Base-by-base conservation (phyloP, 768 basidiomycete genomes). In the Russula foetens region DNA sequence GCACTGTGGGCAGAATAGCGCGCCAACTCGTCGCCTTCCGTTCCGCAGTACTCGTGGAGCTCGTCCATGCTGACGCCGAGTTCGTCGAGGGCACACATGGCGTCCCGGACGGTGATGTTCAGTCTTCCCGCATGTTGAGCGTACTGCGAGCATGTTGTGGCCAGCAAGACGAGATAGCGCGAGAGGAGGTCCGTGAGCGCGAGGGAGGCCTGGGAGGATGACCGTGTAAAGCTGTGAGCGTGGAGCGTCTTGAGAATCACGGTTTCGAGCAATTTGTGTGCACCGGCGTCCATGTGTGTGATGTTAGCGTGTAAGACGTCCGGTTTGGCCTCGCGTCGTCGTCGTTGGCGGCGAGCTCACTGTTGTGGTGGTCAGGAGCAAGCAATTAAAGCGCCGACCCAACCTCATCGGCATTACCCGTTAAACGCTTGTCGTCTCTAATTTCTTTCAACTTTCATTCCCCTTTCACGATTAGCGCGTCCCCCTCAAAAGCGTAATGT, bases 131-230 rank as follows among this genome's bases (percentile, higher is more conserved):
- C 80, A 67, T 89, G 87, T 59, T 86, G 80, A 1, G 90, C 84
- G 67, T 88, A 88, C 68, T 81, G 83, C 23, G 84, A 84, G 67
- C 84, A 85, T 7, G 88, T 83, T 1, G 81, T 75, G 1, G 86
- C 75, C 21, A 91, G 75, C 26, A 91, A 76, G 11, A 79, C 66
- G 58, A 92, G 75, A 71, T 92, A 92, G 57, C 87, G 84, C 39
- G 86, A 78, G 64, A 92, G 80, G 63, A 92, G 76, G 72, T 88
- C 89, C 14, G 88, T 86, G 49, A 92, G 77, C 19, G 86, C 80
- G 26, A 81, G 73, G 11, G 84, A 77, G 3, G 91, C 88, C 68
- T 87, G 85, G 1, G 83, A 73, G 3, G 91, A 92, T 0, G 90
- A 80, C 53, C 88, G 81, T 39, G 86, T 83, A 73, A 93, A 92